Evolutionary conservation across 208 protist species (phyloP).

Genomic region (Trypanosoma congolense): DNA sequence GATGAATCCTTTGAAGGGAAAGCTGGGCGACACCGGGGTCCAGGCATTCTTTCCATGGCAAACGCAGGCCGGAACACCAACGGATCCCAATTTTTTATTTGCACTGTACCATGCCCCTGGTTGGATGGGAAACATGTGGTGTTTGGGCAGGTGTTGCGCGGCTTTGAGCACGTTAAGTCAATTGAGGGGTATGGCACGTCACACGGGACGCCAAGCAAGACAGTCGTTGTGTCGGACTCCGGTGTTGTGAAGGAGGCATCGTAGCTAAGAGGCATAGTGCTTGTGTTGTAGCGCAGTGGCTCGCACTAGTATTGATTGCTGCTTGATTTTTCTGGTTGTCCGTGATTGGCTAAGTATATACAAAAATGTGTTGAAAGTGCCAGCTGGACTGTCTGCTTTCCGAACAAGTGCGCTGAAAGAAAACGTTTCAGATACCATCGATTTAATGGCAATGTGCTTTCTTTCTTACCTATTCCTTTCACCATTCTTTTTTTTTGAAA

Average conservation of each 20-base stretch:
- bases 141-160: slow-evolving; percentile 89
- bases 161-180: slow-evolving; percentile 72
- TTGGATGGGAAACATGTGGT: slow-evolving; percentile 95
- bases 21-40: slow-evolving; percentile 75
- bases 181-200: slow-evolving; percentile 73
- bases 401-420: too few species aligned
- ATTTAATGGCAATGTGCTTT: too few species aligned
- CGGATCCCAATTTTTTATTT: slow-evolving; percentile 93
- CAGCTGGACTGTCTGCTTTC: too few species aligned
- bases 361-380: too few species aligned
- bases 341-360: too few species aligned
- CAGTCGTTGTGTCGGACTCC: slow-evolving; percentile 61
- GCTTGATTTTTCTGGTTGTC: too few species aligned
- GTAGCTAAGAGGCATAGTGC: slow-evolving; percentile 1
- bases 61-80: slow-evolving; percentile 91
- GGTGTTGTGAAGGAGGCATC: slow-evolving; percentile 58
- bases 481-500: too few species aligned
- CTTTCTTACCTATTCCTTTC: too few species aligned
- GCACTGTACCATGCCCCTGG: slow-evolving; percentile 77
- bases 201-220: slow-evolving; percentile 55
- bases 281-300: neutral
- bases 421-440: too few species aligned
- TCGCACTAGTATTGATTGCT: too few species aligned
- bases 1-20: slow-evolving; percentile 94
- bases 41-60: slow-evolving; percentile 90